Evolutionary conservation across 1,139 yeast species (phyloP).

Genomic region (Blastobotrys niveus): DNA sequence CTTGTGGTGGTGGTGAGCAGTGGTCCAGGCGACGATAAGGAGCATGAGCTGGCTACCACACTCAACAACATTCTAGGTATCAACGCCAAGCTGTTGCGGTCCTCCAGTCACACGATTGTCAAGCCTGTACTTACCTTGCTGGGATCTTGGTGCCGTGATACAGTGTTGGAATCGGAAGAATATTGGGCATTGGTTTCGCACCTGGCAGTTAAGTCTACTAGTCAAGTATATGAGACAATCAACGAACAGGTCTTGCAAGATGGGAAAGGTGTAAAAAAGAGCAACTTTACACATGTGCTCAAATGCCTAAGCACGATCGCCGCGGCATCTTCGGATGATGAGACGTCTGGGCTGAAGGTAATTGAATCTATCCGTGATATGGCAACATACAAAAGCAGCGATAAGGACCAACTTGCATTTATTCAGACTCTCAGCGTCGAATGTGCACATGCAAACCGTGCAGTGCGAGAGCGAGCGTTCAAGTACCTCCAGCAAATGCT

Average conservation of each 20-base stretch:
- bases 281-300: not conserved
- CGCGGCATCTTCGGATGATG: slow-evolving; percentile 36
- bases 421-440: slow-evolving; percentile 72
- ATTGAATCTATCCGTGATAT: slow-evolving; percentile 36
- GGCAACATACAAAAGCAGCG: slow-evolving; percentile 12
- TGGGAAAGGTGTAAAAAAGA: not conserved
- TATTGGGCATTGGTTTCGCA: slow-evolving; percentile 6
- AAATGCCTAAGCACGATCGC: not conserved
- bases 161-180: not conserved
- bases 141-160: not conserved
- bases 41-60: slow-evolving; percentile 30
- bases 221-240: slow-evolving; percentile 27
- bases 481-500: slow-evolving; percentile 45
- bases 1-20: slow-evolving; percentile 32
- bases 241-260: not conserved
- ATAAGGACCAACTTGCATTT: slow-evolving; percentile 18
- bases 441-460: slow-evolving; percentile 81
- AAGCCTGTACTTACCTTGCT: slow-evolving; percentile 39
- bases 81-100: slow-evolving; percentile 16
- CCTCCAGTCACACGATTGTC: slow-evolving; percentile 24
- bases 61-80: slow-evolving; percentile 12
- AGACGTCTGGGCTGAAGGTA: slow-evolving; percentile 49
- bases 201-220: not conserved
- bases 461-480: slow-evolving; percentile 58
- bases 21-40: slow-evolving; percentile 36